Conservation (phyloP, 2,329 filamentous ascomycete genomes). For the Colletotrichum navitas region DNA sequence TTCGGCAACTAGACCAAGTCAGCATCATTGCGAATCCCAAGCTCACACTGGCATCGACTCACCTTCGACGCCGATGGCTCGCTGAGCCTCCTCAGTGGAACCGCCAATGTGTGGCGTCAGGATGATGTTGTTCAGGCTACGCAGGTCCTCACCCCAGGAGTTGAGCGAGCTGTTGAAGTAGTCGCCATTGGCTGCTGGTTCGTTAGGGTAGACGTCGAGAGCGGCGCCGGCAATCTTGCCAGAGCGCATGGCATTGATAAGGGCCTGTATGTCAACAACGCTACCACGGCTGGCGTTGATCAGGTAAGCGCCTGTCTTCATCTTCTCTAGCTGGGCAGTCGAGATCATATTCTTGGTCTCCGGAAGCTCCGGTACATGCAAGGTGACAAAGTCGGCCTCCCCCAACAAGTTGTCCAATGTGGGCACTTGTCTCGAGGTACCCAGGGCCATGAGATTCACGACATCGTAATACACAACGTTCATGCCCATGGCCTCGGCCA, state of each 20-base stretch:
- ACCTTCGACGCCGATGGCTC: conserved; percentile 92
- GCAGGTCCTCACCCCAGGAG: conserved; percentile 86
- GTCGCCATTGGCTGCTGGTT: conserved; percentile 93
- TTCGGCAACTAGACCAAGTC: conserved; percentile 72
- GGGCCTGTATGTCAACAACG: conserved; percentile 92
- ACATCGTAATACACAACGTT: conserved; percentile 97
- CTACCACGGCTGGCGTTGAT: conserved; percentile 96
- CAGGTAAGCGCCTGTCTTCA: conserved; percentile 93
- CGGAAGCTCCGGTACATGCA: conserved; percentile 92
- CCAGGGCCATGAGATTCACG: conserved; percentile 92
- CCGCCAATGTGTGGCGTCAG: conserved; percentile 97
- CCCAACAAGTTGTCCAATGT: conserved; percentile 81
- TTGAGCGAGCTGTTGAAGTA: conserved; percentile 92
- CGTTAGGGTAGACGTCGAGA: conserved; percentile 95
- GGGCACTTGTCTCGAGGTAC: conserved; percentile 86
- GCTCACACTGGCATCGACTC: conserved; percentile 38
- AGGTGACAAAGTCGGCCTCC: conserved; percentile 90
- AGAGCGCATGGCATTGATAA: conserved; percentile 86
- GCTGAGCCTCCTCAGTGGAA: conserved; percentile 97
- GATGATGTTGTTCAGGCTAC: conserved; percentile 90
- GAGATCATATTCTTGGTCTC: conserved; percentile 96
- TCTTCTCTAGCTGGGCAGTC: conserved; percentile 80
- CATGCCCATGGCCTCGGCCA: conserved; percentile 99
- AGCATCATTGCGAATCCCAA: neutral
- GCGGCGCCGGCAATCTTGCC: conserved; percentile 94